Conservation (phyloP, 2,329 filamentous ascomycete species). For the Neoascochyta sp. region DNA sequence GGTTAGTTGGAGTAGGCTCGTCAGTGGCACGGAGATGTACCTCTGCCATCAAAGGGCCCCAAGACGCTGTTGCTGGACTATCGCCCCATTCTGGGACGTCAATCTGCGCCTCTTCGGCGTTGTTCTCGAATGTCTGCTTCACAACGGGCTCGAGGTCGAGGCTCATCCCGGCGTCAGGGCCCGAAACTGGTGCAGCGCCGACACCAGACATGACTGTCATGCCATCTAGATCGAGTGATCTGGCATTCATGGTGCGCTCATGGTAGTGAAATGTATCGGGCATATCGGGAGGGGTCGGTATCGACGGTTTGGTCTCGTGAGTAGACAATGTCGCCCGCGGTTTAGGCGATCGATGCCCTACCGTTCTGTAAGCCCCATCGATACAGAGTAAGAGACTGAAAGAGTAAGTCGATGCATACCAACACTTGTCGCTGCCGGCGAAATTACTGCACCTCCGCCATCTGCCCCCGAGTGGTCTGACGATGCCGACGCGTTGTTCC, state of each 20-base stretch:
- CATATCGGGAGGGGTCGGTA: conserved; percentile 9
- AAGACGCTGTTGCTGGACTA: conserved; percentile 21
- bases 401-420: conserved; percentile 19
- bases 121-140: conserved; percentile 10
- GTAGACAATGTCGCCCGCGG: conserved; percentile 14
- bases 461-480: conserved; percentile 4
- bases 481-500: conserved; percentile 6
- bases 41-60: conserved; percentile 29
- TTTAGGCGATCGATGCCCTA: conserved; percentile 25
- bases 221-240: conserved; percentile 29
- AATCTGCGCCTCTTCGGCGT: conserved; percentile 10
- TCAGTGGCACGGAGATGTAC: conserved; percentile 3
- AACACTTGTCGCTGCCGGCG: conserved; percentile 18
- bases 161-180: conserved; percentile 8
- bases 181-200: conserved; percentile 1
- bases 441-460: conserved; percentile 7
- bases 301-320: conserved; percentile 12
- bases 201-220: conserved; percentile 26
- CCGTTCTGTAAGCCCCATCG: conserved; percentile 20
- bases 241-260: conserved; percentile 4
- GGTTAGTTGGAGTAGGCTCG: background rate
- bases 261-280: conserved; percentile 14
- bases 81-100: conserved; percentile 14
- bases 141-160: conserved; percentile 15
- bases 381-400: conserved; percentile 2